A percentile compares a stretch with the other conserved stretches of the same genome.
phyloP scores from a whole-genome alignment of 2,329 filamentous ascomycete species.

The Celoporthe dispersa region DNA sequence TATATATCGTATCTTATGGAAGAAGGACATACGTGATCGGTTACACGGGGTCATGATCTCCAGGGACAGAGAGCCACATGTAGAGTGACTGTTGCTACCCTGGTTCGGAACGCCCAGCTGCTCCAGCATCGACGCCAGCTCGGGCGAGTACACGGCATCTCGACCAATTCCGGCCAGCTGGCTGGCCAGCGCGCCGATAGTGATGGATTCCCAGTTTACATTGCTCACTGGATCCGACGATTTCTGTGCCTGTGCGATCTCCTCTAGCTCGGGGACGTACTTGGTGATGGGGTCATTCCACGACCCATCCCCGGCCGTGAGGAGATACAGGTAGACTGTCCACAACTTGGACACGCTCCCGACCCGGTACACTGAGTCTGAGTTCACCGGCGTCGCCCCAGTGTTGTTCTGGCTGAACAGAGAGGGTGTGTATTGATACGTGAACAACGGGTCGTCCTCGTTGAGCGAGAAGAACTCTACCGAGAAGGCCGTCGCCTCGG shows the following conservation, averaged over 20 bases:
- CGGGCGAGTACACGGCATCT: slow-evolving; percentile 30
- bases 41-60: slow-evolving; percentile 29
- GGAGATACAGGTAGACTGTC: slow-evolving; percentile 47
- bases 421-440: slow-evolving; percentile 33
- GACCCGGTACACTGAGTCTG: slow-evolving; percentile 44
- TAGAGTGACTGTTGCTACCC: slow-evolving; percentile 14
- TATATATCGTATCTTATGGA: neutral
- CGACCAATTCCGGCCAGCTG: slow-evolving; percentile 43
- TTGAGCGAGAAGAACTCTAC: slow-evolving; percentile 31
- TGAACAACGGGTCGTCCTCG: slow-evolving; percentile 33
- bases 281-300: slow-evolving; percentile 48
- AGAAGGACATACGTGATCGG: slow-evolving; percentile 6
- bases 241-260: slow-evolving; percentile 18
- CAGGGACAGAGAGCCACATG: slow-evolving; percentile 24
- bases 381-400: slow-evolving; percentile 36
- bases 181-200: slow-evolving; percentile 42
- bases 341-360: slow-evolving; percentile 52
- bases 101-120: slow-evolving; percentile 25
- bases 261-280: slow-evolving; percentile 47
- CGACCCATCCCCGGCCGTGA: slow-evolving; percentile 43
- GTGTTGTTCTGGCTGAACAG: slow-evolving; percentile 28
- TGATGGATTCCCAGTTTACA: slow-evolving; percentile 41
- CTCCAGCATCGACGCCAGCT: slow-evolving; percentile 1
- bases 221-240: slow-evolving; percentile 34
- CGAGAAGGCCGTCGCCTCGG: slow-evolving; percentile 23